Conservation (phyloP, 2,329 filamentous ascomycete genomes). For the Ceratocystis diversiconidia region DNA sequence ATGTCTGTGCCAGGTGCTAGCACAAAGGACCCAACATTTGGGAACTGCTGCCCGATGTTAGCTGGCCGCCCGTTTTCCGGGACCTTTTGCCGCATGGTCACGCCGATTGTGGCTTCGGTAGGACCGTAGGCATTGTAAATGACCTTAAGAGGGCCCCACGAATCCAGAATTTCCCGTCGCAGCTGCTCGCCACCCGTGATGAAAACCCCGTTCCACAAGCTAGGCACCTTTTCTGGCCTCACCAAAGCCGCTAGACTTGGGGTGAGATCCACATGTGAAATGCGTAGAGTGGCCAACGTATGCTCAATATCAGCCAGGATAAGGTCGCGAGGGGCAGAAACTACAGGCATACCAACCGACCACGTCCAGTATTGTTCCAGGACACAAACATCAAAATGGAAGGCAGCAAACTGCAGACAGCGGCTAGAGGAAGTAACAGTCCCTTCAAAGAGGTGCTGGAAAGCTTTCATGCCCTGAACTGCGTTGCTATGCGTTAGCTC, state of each 20-base stretch:
- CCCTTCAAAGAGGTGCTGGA: slow-evolving; percentile 59
- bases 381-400: slow-evolving; percentile 89
- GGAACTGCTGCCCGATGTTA: slow-evolving; percentile 77
- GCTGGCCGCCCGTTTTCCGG: slow-evolving; percentile 63
- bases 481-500: slow-evolving; percentile 79
- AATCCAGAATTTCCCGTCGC: slow-evolving; percentile 76
- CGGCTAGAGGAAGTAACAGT: slow-evolving; percentile 62
- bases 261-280: slow-evolving; percentile 86
- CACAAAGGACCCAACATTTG: slow-evolving; percentile 76
- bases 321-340: slow-evolving; percentile 67
- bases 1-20: slow-evolving; percentile 52
- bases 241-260: slow-evolving; percentile 71
- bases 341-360: slow-evolving; percentile 75
- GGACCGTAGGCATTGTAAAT: slow-evolving; percentile 91
- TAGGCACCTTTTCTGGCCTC: slow-evolving; percentile 67
- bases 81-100: slow-evolving; percentile 78
- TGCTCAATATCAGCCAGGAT: slow-evolving; percentile 70
- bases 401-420: slow-evolving; percentile 86
- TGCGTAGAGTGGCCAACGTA: slow-evolving; percentile 54
- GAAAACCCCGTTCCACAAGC: slow-evolving; percentile 68
- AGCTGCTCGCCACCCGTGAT: slow-evolving; percentile 84
- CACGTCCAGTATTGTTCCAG: slow-evolving; percentile 93
- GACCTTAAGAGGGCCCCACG: slow-evolving; percentile 64
- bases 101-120: slow-evolving; percentile 84
- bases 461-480: slow-evolving; percentile 78